Evolutionary conservation across 306 rosid species (phyloP).

Genomic region (Gillenia trifoliata): DNA sequence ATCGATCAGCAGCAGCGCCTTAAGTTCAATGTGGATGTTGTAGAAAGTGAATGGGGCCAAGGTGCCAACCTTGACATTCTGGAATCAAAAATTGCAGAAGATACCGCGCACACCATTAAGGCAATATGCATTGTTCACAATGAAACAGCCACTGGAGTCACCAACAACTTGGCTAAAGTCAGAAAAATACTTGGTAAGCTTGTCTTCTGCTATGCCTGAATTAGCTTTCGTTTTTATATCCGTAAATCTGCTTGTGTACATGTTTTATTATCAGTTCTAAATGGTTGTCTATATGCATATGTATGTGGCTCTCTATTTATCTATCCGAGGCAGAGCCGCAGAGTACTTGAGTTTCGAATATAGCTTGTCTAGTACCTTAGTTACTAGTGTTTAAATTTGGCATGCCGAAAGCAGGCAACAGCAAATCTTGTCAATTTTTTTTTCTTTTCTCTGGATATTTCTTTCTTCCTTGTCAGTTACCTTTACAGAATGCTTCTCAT

Average conservation of each 20-base stretch:
- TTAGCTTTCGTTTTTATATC: background rate
- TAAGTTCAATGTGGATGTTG: constrained; percentile 84
- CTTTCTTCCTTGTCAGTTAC: background rate
- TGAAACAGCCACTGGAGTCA: constrained; percentile 98
- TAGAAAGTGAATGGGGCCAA: constrained; percentile 95
- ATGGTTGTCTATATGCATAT: background rate
- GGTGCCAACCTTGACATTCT: constrained; percentile 89
- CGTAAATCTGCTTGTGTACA: background rate
- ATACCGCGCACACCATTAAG: constrained; percentile 72
- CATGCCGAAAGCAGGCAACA: background rate
- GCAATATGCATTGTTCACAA: constrained; percentile 96
- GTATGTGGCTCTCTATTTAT: background rate
- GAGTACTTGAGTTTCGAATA: background rate
- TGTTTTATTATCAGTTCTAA: background rate
- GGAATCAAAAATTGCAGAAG: constrained; percentile 82
- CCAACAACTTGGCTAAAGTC: constrained; percentile 76
- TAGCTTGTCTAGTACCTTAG: background rate
- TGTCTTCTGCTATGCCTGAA: background rate
- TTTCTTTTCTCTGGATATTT: background rate
- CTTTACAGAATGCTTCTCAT: constrained; percentile 13
- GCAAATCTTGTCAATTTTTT: background rate
- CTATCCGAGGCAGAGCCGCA: background rate
- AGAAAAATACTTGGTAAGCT: constrained; percentile 77
- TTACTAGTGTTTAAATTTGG: background rate
- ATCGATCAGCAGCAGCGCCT: constrained; percentile 99